Evolutionary conservation across 345 rosid genomes (phyloP).

Genomic region (Eucalyptus caleyi): DNA sequence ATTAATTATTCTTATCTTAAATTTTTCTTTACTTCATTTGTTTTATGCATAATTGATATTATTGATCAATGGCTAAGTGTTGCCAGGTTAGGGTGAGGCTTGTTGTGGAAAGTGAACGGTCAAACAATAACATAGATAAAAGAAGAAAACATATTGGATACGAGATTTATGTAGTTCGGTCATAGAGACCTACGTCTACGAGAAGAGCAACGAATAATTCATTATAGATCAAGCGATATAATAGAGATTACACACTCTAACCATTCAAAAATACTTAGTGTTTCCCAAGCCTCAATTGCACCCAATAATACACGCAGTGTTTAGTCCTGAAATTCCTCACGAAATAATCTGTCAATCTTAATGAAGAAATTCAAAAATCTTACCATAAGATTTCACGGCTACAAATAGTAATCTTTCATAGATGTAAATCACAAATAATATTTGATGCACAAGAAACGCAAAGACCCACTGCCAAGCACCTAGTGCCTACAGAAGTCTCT

Average conservation of each 20-base stretch:
- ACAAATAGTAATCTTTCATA: fast-evolving
- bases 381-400: fast-evolving
- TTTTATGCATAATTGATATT: too few species aligned
- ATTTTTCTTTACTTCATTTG: too few species aligned
- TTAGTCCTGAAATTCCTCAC: fast-evolving
- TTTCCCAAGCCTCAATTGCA: fast-evolving
- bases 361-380: too few species aligned
- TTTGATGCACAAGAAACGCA: fast-evolving
- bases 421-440: too few species aligned
- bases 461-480: too few species aligned
- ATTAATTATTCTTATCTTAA: too few species aligned
- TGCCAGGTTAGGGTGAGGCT: fast-evolving
- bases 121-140: too few species aligned
- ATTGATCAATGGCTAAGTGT: too few species aligned
- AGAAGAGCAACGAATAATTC: fast-evolving
- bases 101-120: fast-evolving
- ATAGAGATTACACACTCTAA: too few species aligned
- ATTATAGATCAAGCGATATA: fast-evolving
- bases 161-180: too few species aligned
- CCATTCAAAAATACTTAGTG: too few species aligned
- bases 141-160: fast-evolving
- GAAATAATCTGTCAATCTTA: too few species aligned
- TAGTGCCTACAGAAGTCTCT: fast-evolving
- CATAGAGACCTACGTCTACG: fast-evolving
- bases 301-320: fast-evolving